Conservation (phyloP, 2,329 filamentous ascomycete species). For the Simplicillium aogashimaense region DNA sequence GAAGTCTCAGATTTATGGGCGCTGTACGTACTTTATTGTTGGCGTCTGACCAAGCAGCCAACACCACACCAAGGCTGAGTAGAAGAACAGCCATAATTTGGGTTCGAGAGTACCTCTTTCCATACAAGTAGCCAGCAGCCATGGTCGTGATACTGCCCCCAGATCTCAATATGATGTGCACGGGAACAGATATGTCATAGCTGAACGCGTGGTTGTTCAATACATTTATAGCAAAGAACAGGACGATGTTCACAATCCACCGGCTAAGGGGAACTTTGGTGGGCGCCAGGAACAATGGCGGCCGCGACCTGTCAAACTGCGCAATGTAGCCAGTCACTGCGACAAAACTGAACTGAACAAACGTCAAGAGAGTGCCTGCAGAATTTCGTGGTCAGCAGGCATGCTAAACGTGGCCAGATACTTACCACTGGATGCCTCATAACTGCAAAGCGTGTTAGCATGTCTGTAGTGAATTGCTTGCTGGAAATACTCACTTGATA, state of each 20-base stretch:
- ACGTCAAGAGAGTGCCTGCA: slow-evolving; percentile 72
- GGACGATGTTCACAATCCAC: slow-evolving; percentile 79
- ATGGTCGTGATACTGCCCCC: slow-evolving; percentile 96
- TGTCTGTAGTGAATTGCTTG: slow-evolving; percentile 4
- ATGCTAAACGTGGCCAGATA: slow-evolving; percentile 2
- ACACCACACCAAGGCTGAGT: slow-evolving; percentile 76
- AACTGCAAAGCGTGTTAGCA: slow-evolving; percentile 34
- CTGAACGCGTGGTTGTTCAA: slow-evolving; percentile 97
- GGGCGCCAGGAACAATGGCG: slow-evolving; percentile 62
- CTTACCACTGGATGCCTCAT: slow-evolving; percentile 74
- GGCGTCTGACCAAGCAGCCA: slow-evolving; percentile 84
- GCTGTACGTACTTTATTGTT: slow-evolving; percentile 59
- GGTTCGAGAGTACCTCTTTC: slow-evolving; percentile 71
- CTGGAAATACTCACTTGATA: slow-evolving; percentile 58
- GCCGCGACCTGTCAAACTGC: slow-evolving; percentile 58
- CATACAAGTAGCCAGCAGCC: slow-evolving; percentile 76
- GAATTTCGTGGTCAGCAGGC: slow-evolving; percentile 9
- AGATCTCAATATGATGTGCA: slow-evolving; percentile 93
- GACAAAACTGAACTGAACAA: slow-evolving; percentile 81
- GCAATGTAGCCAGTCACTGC: slow-evolving; percentile 67
- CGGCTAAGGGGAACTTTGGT: slow-evolving; percentile 75
- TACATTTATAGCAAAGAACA: slow-evolving; percentile 91
- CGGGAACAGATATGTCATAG: slow-evolving; percentile 89
- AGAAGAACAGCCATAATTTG: slow-evolving; percentile 76
- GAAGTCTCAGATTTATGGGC: not conserved